Percentiles rank a stretch among this genome's conserved stretches.
Evolutionary conservation across 2,329 filamentous ascomycete species (phyloP).

Genomic region (Drechslerella stenobrocha): DNA sequence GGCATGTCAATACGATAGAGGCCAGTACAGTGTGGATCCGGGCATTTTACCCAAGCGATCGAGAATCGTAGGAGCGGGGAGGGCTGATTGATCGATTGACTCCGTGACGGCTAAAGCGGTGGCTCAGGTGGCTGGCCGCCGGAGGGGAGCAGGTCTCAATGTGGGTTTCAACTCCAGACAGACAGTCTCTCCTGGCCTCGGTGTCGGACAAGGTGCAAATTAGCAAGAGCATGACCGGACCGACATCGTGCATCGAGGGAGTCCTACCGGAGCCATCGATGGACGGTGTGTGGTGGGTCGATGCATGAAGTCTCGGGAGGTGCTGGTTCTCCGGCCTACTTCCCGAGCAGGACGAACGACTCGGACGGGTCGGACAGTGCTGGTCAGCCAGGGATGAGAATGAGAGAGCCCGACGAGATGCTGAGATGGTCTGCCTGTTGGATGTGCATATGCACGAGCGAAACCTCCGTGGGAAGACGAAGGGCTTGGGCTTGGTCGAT

Average conservation of each 20-base stretch:
- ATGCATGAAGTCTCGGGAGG: constrained; percentile 4
- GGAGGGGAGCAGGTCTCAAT: neutral
- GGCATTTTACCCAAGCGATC: neutral
- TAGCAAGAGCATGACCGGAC: neutral
- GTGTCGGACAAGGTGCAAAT: neutral
- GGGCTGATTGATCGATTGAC: neutral
- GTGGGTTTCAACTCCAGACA: constrained; percentile 7
- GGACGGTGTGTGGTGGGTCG: no score
- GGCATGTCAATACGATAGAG: no score
- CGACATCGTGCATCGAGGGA: neutral
- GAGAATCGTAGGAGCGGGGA: neutral
- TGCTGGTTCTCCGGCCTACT: constrained; percentile 30
- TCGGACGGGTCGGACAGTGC: constrained; percentile 18
- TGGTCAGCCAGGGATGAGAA: constrained; percentile 1
- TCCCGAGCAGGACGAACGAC: constrained; percentile 37
- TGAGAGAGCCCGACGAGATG: neutral
- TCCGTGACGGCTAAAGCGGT: constrained; percentile 6
- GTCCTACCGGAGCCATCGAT: no score
- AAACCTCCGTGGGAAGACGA: constrained; percentile 43
- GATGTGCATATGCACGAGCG: constrained; percentile 23
- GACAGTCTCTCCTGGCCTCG: neutral
- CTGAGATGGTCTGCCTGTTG: constrained; percentile 10
- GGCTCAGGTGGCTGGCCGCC: constrained; percentile 2
- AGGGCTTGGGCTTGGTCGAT: constrained; percentile 6
- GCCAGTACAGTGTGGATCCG: no score